phyloP scores from a whole-genome alignment of 345 rosid genomes.

The Carallia brachiata region DNA sequence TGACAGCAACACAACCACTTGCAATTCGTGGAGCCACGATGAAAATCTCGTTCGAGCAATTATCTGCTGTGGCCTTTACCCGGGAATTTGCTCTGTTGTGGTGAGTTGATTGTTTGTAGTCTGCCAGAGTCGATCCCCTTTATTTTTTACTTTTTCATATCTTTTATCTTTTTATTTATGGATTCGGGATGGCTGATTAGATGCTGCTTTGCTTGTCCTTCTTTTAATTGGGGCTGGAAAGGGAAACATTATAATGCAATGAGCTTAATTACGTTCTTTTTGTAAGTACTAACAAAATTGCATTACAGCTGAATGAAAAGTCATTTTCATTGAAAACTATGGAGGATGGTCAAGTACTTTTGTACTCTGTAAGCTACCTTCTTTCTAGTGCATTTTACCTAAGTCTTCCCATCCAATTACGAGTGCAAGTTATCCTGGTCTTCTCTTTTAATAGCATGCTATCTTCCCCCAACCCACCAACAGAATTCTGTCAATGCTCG shows the following conservation, averaged over 20 bases:
- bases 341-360: constrained; percentile 94
- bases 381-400: neutral
- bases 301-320: constrained; percentile 65
- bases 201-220: neutral
- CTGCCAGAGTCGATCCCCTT: neutral
- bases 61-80: constrained; percentile 84
- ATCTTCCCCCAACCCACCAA: neutral
- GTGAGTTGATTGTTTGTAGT: constrained; percentile 42
- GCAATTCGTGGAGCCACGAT: constrained; percentile 55
- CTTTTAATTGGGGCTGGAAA: neutral
- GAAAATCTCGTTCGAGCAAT: constrained; percentile 68
- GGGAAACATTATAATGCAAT: neutral
- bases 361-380: constrained; percentile 59
- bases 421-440: constrained; percentile 4
- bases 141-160: neutral
- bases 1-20: constrained; percentile 49
- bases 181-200: neutral
- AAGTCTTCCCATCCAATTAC: neutral
- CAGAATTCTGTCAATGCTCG: constrained; percentile 83
- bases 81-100: constrained; percentile 85
- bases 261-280: neutral
- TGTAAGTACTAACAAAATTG: constrained; percentile 17
- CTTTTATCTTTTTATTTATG: neutral
- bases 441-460: constrained; percentile 15
- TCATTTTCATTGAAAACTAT: constrained; percentile 87